Conservation (phyloP, 306 rosid genomes). For the Ormosia semicastrata region DNA sequence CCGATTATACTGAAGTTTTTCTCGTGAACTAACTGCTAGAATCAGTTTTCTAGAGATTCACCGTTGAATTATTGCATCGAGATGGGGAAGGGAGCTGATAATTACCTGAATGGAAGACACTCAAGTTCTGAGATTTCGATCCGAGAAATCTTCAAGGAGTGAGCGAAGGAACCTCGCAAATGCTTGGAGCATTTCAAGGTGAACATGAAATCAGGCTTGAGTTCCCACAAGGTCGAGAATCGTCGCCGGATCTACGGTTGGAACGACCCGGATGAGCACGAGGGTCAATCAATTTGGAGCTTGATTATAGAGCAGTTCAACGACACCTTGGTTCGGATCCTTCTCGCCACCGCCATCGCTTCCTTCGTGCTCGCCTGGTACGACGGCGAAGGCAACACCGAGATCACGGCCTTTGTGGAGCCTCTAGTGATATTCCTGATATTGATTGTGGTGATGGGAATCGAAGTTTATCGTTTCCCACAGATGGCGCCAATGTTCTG, state of each 20-base stretch:
- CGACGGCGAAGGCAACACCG: conserved; percentile 59
- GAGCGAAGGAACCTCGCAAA: conserved; percentile 66
- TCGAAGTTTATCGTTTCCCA: too few species aligned
- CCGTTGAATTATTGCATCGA: background rate
- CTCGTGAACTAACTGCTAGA: background rate
- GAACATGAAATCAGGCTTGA: conserved; percentile 44
- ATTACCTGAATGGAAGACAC: conserved; percentile 37
- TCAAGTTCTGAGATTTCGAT: conserved; percentile 23
- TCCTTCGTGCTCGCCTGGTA: conserved; percentile 86
- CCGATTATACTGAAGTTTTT: too few species aligned
- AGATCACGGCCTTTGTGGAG: conserved; percentile 58
- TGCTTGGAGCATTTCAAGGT: conserved; percentile 69
- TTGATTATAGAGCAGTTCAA: conserved; percentile 78
- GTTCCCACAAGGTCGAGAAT: conserved; percentile 46
- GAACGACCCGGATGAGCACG: conserved; percentile 84
- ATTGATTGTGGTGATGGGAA: conserved; percentile 46
- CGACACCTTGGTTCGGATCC: conserved; percentile 82
- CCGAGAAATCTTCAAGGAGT: conserved; percentile 52
- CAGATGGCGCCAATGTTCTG: too few species aligned
- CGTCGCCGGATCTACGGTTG: conserved; percentile 56
- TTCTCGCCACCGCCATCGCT: conserved; percentile 78
- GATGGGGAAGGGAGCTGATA: conserved; percentile 56
- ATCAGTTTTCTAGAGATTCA: background rate
- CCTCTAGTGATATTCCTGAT: conserved; percentile 56
- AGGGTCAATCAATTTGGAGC: conserved; percentile 66